Base-by-base conservation (phyloP, 306 rosid genomes). In the Lathyrus sativus region DNA sequence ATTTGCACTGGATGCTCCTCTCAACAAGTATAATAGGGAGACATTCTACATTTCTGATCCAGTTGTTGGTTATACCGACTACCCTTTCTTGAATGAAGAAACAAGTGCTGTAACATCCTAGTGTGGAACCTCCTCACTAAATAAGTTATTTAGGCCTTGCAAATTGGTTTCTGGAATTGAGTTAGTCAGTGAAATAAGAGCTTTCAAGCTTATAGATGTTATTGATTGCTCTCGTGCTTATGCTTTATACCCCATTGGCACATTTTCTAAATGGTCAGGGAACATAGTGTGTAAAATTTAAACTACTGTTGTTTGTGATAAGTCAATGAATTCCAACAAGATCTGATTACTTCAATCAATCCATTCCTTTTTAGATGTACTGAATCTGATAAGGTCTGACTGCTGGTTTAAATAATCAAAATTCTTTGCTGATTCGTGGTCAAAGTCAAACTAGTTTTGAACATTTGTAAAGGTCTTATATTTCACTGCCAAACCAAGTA, bases 21-120 rank as follows among this genome's bases (percentile, higher is more conserved):
- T 88, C 9, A 88, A 88, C 71, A 84, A 78, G 82, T 86, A 88
- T 67, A 45, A 68, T 1, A 22, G 86, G 12, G 70, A 66, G 1
- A 88, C 89, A 5, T 86, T 88, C 54, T 85, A 82, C 57, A 11
- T 0, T 17, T 5, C 56, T 38, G 95, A 86, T 69, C 95, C 95
- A 0, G 58, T 81, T 39, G 0, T 82, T 39, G 90, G 95, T 31
- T 91, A 88, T 74, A 82, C 67, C 3, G 97, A 88, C 64, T 85
- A 91, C 46, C 88, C 91, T 42, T 83, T 81, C 84, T 91, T 12
- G 78, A 83, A 67, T 76, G 45, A 68, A 12, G 64, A 42, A 75
- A 60, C 45, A 15, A 65, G 2, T 15, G 38, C 9, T 24, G 72
- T 57, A 39, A 8, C 13, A 33, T 45, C 57, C 46, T 35, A 11